Percentiles rank a stretch among this genome's conserved stretches.
These are phyloP conservation scores for Paramarasmius palmivorus DNA, from an alignment of 1,284 basidiomycete genomes.

Conservation along the genomic window DNA sequence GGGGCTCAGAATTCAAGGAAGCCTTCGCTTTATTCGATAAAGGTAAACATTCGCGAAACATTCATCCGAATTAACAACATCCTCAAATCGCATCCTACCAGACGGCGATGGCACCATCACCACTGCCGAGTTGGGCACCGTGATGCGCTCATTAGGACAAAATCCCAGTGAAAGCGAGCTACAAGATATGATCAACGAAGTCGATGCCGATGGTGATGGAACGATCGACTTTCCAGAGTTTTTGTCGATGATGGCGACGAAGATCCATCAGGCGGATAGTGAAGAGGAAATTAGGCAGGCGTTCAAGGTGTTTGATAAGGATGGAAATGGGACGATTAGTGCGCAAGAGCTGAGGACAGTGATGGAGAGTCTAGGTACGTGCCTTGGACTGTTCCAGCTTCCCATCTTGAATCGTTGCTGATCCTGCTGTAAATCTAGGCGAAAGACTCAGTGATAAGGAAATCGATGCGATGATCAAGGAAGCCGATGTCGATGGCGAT, in stretches of 20 bases:
- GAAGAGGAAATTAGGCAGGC: constrained; percentile 80
- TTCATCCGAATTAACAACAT: background rate
- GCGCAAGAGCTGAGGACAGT: constrained; percentile 82
- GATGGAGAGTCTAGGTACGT: constrained; percentile 77
- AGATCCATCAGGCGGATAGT: constrained; percentile 84
- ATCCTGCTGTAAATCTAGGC: constrained; percentile 35
- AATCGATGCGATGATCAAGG: constrained; percentile 90
- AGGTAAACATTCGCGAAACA: constrained; percentile 45
- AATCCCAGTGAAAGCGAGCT: constrained; percentile 89
- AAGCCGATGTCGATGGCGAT: constrained; percentile 86
- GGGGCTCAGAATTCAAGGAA: constrained; percentile 68
- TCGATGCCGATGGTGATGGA: constrained; percentile 65
- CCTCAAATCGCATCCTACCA: constrained; percentile 26
- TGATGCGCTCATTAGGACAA: constrained; percentile 89
- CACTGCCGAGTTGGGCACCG: constrained; percentile 85
- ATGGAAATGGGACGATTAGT: constrained; percentile 81
- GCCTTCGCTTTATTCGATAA: constrained; percentile 89
- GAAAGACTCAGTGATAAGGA: constrained; percentile 85
- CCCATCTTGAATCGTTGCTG: background rate
- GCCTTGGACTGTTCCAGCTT: constrained; percentile 7
- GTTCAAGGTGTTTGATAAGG: constrained; percentile 85
- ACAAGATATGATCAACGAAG: constrained; percentile 90
- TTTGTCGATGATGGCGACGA: constrained; percentile 91
- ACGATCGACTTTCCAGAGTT: constrained; percentile 90
- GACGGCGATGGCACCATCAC: constrained; percentile 92